Base-by-base conservation (phyloP, 2,329 filamentous ascomycete genomes). In the Daldinia sp. region DNA sequence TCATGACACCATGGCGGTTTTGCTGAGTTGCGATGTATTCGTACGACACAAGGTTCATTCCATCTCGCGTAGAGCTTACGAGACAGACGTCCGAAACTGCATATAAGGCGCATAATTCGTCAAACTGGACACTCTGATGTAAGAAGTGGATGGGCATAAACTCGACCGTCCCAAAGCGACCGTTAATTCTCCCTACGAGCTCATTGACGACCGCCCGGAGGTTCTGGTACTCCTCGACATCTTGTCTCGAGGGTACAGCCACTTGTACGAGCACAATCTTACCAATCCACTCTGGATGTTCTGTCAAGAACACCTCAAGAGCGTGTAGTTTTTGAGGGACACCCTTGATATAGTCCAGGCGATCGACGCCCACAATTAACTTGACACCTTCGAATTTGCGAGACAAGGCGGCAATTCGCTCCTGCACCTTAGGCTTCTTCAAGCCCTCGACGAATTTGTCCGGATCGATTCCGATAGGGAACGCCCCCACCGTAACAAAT, bases 81-180 rank as follows among this genome's bases (percentile, higher is more conserved):
- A 98, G 86, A 75, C 94, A 97, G 43, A 93, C 92, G 75, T 97
- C 95, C 3, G 93, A 95, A 19, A 96, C 90, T 13, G 93, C 92
- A 75, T 98, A 98, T 7, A 98, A 85, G 0, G 94, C 94, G 50
- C 96, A 94, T 32, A 99, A 87, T 79, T 98, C 95, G 70, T 97
- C 93, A 71, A 98, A 97, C 49, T 88, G 88, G 74, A 98, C 93
- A 3, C 92, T 96, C 80, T 97, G 96, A 81, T 98, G 95, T 73
- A 98, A 89, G 81, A 97, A 98, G 79, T 98, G 95, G 71, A 99
- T 98, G 0, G 95, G 95, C 90, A 96, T 97, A 81, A 97, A 98
- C 78, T 98, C 94, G 73, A 98, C 90, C 29, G 94, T 97, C 76
- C 94, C 94, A 74, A 97, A 98, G 75, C 92, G 93, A 74, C 95